Base-by-base conservation (phyloP, 2,329 filamentous ascomycete genomes). In the Sclerotinia nivalis region DNA sequence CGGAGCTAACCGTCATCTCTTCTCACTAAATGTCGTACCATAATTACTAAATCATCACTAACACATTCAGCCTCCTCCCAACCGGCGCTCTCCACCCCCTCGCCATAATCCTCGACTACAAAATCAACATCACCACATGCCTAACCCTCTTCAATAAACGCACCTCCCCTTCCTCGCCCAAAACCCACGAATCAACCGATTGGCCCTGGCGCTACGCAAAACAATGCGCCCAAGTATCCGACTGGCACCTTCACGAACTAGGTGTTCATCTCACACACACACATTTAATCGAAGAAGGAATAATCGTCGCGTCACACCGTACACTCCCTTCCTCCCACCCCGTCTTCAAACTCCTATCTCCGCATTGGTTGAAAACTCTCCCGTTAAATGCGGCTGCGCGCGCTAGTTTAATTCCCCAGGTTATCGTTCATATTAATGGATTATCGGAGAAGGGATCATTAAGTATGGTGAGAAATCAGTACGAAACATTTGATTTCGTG, bases 121-220 rank as follows among this genome's bases (percentile, higher is more conserved):
- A 80, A 68, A 79, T 76, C 6, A 80, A 74, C 55, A 79, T 83
- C 74, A 77, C 79, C 3, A 77, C 81, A 28, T 85, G 83, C 0
- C 80, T 85, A 60, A 81, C 80, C 55, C 81, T 85, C 70, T 86
- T 84, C 80, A 86, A 86, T 77, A 78, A 80, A 62, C 78, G 82
- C 1, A 72, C 80, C 40, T 73, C 71, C 0, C 79, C 82, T 0
- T 71, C 73, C 0, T 78, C 80, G 47, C 71, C 76, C 0, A 75
- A 71, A 6, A 69, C 68, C 22, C 72, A 75, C 18, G 80, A 84
- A 71, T 80, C 79, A 66, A 74, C 76, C 2, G 84, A 85, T 76
- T 86, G 83, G 83, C 79, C 83, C 0, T 86, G 84, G 84, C 77
- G 84, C 58, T 85, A 85, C 73, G 84, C 84, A 28, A 86, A 85